Percentiles rank a stretch among this genome's conserved stretches.
Evolutionary conservation across 345 rosid genomes (phyloP).

Genomic region (Reutealis trisperma): DNA sequence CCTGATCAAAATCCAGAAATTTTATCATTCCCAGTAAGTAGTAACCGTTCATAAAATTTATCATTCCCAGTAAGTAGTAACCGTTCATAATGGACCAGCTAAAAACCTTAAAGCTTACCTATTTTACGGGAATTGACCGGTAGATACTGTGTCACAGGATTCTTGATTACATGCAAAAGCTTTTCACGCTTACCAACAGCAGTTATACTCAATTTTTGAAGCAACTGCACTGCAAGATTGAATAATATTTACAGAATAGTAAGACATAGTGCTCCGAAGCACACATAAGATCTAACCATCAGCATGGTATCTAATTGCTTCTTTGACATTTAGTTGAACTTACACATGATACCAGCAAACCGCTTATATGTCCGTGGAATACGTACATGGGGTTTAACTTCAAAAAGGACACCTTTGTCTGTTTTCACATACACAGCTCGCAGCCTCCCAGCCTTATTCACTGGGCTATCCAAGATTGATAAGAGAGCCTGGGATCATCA

Average conservation of each 20-base stretch:
- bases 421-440: slow-evolving; percentile 78
- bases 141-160: slow-evolving; percentile 64
- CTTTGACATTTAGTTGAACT: slow-evolving; percentile 24
- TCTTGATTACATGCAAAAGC: slow-evolving; percentile 72
- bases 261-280: neutral
- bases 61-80: neutral
- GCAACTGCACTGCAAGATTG: slow-evolving; percentile 67
- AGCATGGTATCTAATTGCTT: neutral
- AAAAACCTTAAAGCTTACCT: slow-evolving; percentile 42
- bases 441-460: slow-evolving; percentile 85
- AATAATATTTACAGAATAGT: neutral
- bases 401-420: slow-evolving; percentile 82
- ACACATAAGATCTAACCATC: neutral
- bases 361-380: slow-evolving; percentile 87
- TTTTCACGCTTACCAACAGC: slow-evolving; percentile 82
- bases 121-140: slow-evolving; percentile 67
- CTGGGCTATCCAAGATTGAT: slow-evolving; percentile 77
- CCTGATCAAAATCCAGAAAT: slow-evolving; percentile 47
- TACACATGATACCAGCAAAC: slow-evolving; percentile 82
- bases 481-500: slow-evolving; percentile 61
- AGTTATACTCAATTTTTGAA: slow-evolving; percentile 74
- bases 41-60: neutral
- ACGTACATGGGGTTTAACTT: slow-evolving; percentile 84
- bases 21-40: neutral
- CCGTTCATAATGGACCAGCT: neutral